phyloP scores from a whole-genome alignment of 768 basidiomycete genomes.

The Lentinula edodes region DNA sequence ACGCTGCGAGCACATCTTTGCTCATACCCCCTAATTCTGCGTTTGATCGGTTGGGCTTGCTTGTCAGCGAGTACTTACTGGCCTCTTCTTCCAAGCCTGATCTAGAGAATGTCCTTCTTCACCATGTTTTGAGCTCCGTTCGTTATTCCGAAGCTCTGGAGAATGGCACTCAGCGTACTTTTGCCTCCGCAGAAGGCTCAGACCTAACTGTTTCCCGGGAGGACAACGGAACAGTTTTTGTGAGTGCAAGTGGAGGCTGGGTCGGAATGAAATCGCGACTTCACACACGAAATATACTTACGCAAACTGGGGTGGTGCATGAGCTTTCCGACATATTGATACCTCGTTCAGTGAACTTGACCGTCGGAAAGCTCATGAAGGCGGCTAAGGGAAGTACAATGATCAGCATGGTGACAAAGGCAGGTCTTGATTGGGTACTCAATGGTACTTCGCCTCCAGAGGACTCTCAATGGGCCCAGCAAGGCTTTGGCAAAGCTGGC shows the following conservation, averaged over 20 bases:
- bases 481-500: conserved; percentile 40
- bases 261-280: conserved; percentile 58
- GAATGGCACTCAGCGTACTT: conserved; percentile 66
- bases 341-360: conserved; percentile 82
- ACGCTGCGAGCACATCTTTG: conserved; percentile 66
- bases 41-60: conserved; percentile 76
- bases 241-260: conserved; percentile 77
- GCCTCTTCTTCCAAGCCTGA: conserved; percentile 73
- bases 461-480: conserved; percentile 58
- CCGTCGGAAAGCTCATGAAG: conserved; percentile 82
- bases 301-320: conserved; percentile 87
- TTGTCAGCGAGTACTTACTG: conserved; percentile 85
- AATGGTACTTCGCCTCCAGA: conserved; percentile 79
- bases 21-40: conserved; percentile 89
- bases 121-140: conserved; percentile 76
- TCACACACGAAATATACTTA: conserved; percentile 63
- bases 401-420: conserved; percentile 75
- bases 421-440: conserved; percentile 87
- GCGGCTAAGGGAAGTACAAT: conserved; percentile 90
- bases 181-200: conserved; percentile 80
- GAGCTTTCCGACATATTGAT: conserved; percentile 81
- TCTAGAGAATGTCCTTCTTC: conserved; percentile 77
- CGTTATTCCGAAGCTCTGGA: conserved; percentile 61
- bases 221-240: conserved; percentile 43
- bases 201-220: conserved; percentile 65